A percentile compares a stretch with the other conserved stretches of the same genome.
Conservation (phyloP, 495 filamentous ascomycete genomes). For the Penicillium mononematosum region DNA sequence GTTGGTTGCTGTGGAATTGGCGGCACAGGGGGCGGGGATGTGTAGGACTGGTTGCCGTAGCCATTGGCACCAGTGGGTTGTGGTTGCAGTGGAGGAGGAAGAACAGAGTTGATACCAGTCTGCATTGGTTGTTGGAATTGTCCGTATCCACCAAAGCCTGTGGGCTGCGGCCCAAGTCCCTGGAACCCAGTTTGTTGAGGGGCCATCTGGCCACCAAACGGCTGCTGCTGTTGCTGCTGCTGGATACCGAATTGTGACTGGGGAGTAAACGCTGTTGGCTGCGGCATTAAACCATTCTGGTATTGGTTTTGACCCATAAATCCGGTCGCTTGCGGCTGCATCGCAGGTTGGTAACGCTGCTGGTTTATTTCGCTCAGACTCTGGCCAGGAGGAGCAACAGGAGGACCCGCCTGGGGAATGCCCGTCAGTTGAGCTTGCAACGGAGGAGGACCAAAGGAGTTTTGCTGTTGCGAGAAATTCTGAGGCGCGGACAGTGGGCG, state of each 20-base stretch:
- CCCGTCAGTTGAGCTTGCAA: conserved; percentile 88
- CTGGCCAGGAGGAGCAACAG: conserved; percentile 69
- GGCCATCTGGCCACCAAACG: conserved; percentile 16
- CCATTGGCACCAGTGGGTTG: conserved; percentile 61
- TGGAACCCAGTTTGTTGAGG: conserved; percentile 50
- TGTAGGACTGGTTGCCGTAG: conserved; percentile 46
- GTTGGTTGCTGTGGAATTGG: conserved; percentile 53
- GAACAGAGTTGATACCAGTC: conserved; percentile 46
- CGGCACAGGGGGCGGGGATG: conserved; percentile 40
- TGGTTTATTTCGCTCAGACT: conserved; percentile 70
- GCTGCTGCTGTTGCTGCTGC: conserved; percentile 44
- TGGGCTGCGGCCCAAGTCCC: conserved; percentile 61
- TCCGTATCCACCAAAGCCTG: conserved; percentile 56
- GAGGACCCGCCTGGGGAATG: conserved; percentile 47
- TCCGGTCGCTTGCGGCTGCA: conserved; percentile 55
- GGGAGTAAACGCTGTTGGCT: conserved; percentile 53
- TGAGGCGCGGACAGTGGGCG: conserved; percentile 88
- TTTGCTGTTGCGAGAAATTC: conserved; percentile 69
- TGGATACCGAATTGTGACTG: conserved; percentile 54
- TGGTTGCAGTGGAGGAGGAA: conserved; percentile 47
- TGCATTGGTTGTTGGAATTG: conserved; percentile 52
- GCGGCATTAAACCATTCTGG: conserved; percentile 48
- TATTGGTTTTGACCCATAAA: conserved; percentile 56
- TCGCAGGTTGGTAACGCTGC: conserved; percentile 54
- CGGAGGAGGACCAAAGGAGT: conserved; percentile 67